Evolutionary conservation across 2,329 filamentous ascomycete species (phyloP), one percentile per base, ranked within the genome.

Genomic region (Didymella glomerata): DNA sequence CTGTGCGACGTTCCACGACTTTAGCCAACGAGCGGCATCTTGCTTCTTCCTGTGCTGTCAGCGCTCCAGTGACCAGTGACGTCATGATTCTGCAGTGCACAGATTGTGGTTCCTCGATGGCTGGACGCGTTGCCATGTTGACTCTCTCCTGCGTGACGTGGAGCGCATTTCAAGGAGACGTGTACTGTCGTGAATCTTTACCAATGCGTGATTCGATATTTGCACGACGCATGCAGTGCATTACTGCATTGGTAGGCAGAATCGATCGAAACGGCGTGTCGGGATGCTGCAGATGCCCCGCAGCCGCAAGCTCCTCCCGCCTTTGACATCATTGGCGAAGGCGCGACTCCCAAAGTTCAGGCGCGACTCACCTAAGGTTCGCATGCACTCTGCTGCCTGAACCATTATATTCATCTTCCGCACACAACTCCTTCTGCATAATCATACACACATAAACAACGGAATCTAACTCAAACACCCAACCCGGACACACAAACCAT

Each of bases 281-380:
- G 48, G 48, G 60, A 22, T 47, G 30, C 6, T 16, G 11, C 13
- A 16, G 48, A 28, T 49, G 48, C 62, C 54, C 60, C 62, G 45
- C 46, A 54, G 54, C 60, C 66, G 41, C 24, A n/a, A 41, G 41
- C 41, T 44, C 20, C 22, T 42, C 20, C 66, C 66, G 63, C 58
- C 60, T 61, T 54, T 62, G 67, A 69, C 66, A 66, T 68, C 67
- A 68, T 57, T 57, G 48, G 48, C 18, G 16, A 41, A 53, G 20
- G 38, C 38, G 25, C 27, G 24, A 9, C 22, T n/a, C 40, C 30
- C 22, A 27, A 16, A 28, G 41, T 38, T 20, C 30, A 34, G 9
- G 38, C 38, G 27, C 34, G 25, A 9, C 20, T 47, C n/a, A 24
- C 40, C 30, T 18, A 32, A 14, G 44, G 25, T 24, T n/a, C 27